These are phyloP conservation scores for Myriosclerotinia duriaeana DNA, from an alignment of 2,329 filamentous ascomycete species.

Conservation along the genomic window DNA sequence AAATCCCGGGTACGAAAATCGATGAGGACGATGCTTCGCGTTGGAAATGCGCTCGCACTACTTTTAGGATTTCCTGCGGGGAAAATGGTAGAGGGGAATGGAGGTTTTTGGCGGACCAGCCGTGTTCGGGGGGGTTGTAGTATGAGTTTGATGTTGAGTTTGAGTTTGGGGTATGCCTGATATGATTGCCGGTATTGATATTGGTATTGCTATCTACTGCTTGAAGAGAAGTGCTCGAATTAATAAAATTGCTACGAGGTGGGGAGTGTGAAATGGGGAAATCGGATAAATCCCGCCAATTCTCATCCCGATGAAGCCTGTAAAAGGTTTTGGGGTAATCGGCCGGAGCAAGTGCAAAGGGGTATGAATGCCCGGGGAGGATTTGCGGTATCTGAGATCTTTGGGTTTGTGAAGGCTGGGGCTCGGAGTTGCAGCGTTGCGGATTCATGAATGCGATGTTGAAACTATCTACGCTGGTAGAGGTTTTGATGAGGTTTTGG, in stretches of 20 bases:
- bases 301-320: neutral
- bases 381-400: neutral
- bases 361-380: neutral
- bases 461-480: neutral
- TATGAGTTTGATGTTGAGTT: neutral
- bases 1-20: conserved; percentile 4
- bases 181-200: neutral
- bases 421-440: neutral
- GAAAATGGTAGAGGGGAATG: neutral
- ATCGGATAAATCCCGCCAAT: neutral
- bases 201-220: neutral
- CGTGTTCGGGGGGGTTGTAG: neutral
- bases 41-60: neutral
- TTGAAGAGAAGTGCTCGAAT: neutral
- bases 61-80: neutral
- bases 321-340: neutral
- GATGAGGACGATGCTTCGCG: neutral
- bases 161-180: too few species aligned
- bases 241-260: too few species aligned
- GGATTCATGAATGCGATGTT: accelerated
- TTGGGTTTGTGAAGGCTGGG: neutral
- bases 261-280: neutral
- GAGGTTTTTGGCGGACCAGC: neutral
- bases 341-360: neutral
- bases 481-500: too few species aligned